Conservation (phyloP, 805 yeast species). For the Schizosaccharomyces octosporus region DNA sequence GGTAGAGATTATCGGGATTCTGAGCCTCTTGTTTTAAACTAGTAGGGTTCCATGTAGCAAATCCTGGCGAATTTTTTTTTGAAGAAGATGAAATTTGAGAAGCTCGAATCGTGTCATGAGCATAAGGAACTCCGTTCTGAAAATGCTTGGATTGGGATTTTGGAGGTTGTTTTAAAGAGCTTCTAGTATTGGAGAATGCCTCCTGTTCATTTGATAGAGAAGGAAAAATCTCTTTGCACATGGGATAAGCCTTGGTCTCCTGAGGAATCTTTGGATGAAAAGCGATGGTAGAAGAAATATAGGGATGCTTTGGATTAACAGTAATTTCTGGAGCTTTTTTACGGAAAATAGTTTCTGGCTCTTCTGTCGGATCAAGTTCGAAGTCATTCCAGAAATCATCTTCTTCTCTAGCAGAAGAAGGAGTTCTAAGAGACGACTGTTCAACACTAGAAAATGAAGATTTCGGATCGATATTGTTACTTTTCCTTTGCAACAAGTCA, state of each 20-base stretch:
- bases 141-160: too few species aligned
- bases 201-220: neutral
- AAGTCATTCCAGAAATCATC: constrained; percentile 1
- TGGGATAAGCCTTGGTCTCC: neutral
- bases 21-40: neutral
- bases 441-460: neutral
- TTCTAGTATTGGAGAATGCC: too few species aligned
- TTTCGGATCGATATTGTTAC: neutral
- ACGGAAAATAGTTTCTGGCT: neutral
- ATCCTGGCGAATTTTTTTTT: neutral
- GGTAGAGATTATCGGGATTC: neutral
- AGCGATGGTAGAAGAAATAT: neutral
- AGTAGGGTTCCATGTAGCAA: neutral
- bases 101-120: neutral
- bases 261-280: neutral
- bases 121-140: neutral
- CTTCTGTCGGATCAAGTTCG: neutral
- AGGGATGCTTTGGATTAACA: neutral
- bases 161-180: too few species aligned
- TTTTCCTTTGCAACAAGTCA: neutral
- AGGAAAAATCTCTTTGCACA: neutral
- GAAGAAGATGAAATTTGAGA: neutral
- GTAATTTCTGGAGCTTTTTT: neutral
- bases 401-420: neutral
- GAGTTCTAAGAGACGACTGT: neutral